Evolutionary conservation across 805 yeast genomes (phyloP), one percentile per base, ranked within the genome.

Genomic region (Lipomyces yamadae): DNA sequence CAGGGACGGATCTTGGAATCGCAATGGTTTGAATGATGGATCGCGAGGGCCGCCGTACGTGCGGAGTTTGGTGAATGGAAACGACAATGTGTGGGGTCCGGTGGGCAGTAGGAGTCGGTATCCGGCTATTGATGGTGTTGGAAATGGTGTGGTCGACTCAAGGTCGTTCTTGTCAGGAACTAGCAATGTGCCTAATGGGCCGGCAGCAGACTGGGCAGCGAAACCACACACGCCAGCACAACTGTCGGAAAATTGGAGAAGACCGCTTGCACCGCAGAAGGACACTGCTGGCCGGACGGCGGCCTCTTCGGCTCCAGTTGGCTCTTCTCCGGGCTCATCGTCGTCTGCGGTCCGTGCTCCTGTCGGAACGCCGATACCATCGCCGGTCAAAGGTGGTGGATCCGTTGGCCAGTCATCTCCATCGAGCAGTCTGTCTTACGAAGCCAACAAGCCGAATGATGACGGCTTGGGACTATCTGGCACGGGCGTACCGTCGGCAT

Each of bases 21-120:
- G 65, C 48, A 57, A 55, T 13, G 62, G 59, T 13, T 39, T 58
- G 29, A 54, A 54, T 37, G 65, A 62, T 53, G 54, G 54, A 2
- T 3, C 58, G 3, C 60, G 56, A 29, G 29, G 56, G 39, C 61
- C 58, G 8, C 56, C 52, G n/a, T 59, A 64, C 39, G 62, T 62
- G 30, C 56, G 68, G 33, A 39, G 65, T 35, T 52, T 67, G 24
- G 66, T 60, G 15, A 59, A 65, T 30, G 61, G 35, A 15, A 56
- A 52, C 18, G 70, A 65, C 50, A 68, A 62, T 35, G 71, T 68
- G 8, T 68, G 71, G 71, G 71, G 70, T 4, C 71, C 71, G 3
- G 67, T 68, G n/a, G 70, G 71, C 6, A 62, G 67, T 24, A 34
- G 62, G 52, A 61, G 65, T 39, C 35, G 70, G 53, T 68, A 68